phyloP scores from a whole-genome alignment of 2,329 filamentous ascomycete species.

The Periconia digitata region DNA sequence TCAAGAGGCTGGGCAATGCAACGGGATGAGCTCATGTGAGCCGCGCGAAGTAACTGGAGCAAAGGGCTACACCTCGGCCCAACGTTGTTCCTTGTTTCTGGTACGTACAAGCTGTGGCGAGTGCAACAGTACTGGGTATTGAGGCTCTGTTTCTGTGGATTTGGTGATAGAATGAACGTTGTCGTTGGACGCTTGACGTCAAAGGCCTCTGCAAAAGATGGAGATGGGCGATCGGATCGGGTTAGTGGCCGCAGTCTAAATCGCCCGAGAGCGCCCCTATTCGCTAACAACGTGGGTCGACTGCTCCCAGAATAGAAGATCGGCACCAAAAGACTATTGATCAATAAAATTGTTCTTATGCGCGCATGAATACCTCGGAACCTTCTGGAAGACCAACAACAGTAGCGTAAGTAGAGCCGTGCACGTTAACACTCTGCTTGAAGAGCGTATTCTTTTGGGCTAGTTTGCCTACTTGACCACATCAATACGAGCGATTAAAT shows the following conservation, averaged over 20 bases:
- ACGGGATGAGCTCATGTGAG: conserved; percentile 21
- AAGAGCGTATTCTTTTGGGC: too few species aligned
- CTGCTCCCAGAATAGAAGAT: neutral
- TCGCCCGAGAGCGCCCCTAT: neutral
- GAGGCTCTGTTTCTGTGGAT: neutral
- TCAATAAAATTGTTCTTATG: neutral
- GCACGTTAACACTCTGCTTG: too few species aligned
- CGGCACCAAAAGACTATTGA: neutral
- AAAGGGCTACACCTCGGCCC: neutral
- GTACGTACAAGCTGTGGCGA: neutral
- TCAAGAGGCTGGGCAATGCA: conserved; percentile 16
- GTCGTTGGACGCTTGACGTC: neutral
- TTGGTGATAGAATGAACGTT: neutral
- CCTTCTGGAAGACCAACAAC: neutral
- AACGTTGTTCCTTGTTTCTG: neutral
- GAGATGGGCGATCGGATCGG: neutral
- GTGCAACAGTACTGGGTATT: neutral
- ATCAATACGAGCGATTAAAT: neutral
- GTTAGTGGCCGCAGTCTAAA: neutral
- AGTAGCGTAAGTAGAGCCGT: too few species aligned
- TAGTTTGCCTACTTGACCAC: neutral
- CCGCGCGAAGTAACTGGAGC: neutral
- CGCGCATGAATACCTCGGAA: neutral
- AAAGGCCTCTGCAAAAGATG: too few species aligned
- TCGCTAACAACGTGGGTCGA: neutral